Conservation (phyloP, 2,329 filamentous ascomycete genomes). For the Pseudocercospora eumusae region DNA sequence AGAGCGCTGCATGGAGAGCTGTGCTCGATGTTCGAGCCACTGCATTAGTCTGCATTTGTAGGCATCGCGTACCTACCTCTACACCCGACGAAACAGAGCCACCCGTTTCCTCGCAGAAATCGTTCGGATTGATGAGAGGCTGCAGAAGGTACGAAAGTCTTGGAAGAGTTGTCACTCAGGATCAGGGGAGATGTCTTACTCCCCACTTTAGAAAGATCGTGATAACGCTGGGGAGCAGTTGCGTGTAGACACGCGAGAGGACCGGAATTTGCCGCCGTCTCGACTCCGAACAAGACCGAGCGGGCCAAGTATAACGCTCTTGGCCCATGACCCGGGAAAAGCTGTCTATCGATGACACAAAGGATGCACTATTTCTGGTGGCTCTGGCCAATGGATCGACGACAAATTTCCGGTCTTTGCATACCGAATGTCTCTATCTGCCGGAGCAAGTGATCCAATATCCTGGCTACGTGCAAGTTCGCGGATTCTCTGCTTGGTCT, state of each 20-base stretch:
- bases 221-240: neutral
- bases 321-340: neutral
- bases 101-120: neutral
- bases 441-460: neutral
- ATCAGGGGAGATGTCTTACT: neutral
- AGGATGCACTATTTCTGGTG: conserved; percentile 23
- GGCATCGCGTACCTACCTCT: neutral
- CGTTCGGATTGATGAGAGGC: neutral
- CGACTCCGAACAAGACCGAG: neutral
- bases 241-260: neutral
- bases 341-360: neutral
- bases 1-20: neutral
- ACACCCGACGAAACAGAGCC: neutral
- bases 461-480: neutral
- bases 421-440: neutral
- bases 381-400: no score
- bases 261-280: neutral
- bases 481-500: neutral
- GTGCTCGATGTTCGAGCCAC: neutral
- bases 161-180: neutral
- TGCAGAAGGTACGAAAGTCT: neutral
- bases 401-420: neutral
- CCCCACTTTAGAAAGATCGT: neutral
- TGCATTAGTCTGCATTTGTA: neutral
- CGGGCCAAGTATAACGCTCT: neutral